These are phyloP conservation scores for Pleurotus giganteus DNA, from an alignment of 768 basidiomycete species.

Conservation along the genomic window DNA sequence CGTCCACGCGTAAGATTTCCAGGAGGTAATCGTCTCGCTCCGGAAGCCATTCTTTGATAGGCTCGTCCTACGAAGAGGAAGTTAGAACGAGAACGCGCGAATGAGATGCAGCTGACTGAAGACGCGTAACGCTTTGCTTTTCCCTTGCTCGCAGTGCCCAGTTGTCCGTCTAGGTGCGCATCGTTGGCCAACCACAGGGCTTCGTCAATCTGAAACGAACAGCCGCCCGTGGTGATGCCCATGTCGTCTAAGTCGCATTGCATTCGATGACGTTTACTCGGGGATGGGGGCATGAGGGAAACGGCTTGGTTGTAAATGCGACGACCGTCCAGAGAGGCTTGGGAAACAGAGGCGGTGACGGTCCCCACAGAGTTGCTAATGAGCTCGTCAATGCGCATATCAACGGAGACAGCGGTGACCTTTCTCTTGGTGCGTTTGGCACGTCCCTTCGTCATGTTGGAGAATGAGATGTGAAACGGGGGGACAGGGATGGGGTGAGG, in stretches of 20 bases:
- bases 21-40: slow-evolving; percentile 5
- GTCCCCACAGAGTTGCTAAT: neutral
- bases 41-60: neutral
- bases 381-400: neutral
- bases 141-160: no score
- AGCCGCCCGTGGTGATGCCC: neutral
- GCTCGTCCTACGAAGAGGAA: neutral
- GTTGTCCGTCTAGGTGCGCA: no score
- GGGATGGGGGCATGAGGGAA: neutral
- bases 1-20: slow-evolving; percentile 2
- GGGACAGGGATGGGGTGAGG: no score
- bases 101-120: neutral
- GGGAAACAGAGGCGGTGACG: neutral
- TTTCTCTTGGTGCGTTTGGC: neutral
- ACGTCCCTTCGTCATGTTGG: no score
- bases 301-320: neutral
- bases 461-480: no score
- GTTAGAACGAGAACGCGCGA: neutral
- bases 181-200: neutral
- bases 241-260: neutral
- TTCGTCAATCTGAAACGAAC: neutral
- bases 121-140: neutral
- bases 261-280: neutral
- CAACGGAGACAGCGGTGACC: neutral
- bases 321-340: neutral